Conservation (phyloP, 1,284 basidiomycete species). For the Austropuccinia psidii region DNA sequence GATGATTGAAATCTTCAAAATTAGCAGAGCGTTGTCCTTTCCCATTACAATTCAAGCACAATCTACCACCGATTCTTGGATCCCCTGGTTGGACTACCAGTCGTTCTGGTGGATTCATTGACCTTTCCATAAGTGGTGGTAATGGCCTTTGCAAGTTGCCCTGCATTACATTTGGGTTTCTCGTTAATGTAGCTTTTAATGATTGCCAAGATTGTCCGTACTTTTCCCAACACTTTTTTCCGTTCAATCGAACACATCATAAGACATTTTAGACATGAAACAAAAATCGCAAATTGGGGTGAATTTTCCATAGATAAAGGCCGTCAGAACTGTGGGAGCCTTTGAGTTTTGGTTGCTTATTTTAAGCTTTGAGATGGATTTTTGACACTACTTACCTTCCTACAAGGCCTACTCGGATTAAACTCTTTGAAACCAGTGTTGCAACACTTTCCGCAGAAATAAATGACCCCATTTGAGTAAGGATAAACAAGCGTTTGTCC, state of each 20-base stretch:
- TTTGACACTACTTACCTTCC: constrained; percentile 9
- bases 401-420: constrained; percentile 39
- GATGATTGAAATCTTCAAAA: background rate
- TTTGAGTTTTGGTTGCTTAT: too few species aligned
- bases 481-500: constrained; percentile 37
- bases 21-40: constrained; percentile 15
- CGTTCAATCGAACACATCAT: background rate
- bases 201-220: constrained; percentile 37
- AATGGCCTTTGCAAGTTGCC: constrained; percentile 18
- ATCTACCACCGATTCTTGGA: constrained; percentile 25
- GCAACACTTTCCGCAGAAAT: constrained; percentile 37
- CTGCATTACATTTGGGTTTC: background rate
- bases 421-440: constrained; percentile 39
- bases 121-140: constrained; percentile 14
- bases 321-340: too few species aligned
- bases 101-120: background rate
- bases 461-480: background rate
- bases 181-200: background rate
- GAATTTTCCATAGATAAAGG: too few species aligned
- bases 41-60: constrained; percentile 28
- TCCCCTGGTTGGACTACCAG: constrained; percentile 25
- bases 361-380: too few species aligned
- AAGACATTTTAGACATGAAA: background rate
- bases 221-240: constrained; percentile 38
- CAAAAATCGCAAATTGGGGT: too few species aligned